A percentile compares a stretch with the other conserved stretches of the same genome.
Conservation (phyloP, 2,329 filamentous ascomycete species). For the Xylaria sp. region DNA sequence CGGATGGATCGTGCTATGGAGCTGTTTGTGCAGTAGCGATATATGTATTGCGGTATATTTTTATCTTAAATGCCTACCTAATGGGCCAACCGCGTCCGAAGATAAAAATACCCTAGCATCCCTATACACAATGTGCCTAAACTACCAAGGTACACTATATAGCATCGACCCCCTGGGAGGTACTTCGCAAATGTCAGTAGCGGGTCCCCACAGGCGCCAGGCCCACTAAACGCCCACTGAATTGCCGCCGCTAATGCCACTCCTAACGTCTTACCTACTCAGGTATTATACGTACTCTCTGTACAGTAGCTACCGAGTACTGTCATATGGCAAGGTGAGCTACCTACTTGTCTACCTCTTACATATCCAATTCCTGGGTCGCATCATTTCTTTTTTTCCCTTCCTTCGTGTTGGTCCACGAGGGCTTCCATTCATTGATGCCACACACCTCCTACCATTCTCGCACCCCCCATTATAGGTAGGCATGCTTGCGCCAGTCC, state of each 20-base stretch:
- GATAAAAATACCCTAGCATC: not conserved
- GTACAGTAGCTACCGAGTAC: not conserved
- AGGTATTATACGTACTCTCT: not conserved
- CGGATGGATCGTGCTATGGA: not conserved
- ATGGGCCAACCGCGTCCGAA: not conserved
- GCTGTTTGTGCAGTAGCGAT: not conserved
- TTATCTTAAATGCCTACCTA: not conserved
- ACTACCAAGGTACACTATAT: too few species aligned
- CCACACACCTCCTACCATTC: constrained; percentile 10
- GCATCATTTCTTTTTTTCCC: constrained; percentile 12
- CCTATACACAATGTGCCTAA: not conserved
- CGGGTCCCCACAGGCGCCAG: constrained; percentile 15
- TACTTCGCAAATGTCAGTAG: not conserved
- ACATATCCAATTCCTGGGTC: constrained; percentile 22
- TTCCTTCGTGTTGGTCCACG: constrained; percentile 11
- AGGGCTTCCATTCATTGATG: constrained; percentile 4
- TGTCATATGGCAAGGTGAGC: not conserved
- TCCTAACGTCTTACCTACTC: constrained; percentile 17
- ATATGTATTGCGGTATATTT: not conserved
- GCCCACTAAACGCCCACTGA: constrained; percentile 21
- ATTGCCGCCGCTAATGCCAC: constrained; percentile 34
- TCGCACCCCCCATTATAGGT: constrained; percentile 7
- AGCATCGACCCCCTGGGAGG: too few species aligned
- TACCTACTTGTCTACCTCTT: too few species aligned
- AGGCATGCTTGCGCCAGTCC: constrained; percentile 8